Conservation (phyloP, 2,329 filamentous ascomycete genomes). For the Calonectria pteridis region DNA sequence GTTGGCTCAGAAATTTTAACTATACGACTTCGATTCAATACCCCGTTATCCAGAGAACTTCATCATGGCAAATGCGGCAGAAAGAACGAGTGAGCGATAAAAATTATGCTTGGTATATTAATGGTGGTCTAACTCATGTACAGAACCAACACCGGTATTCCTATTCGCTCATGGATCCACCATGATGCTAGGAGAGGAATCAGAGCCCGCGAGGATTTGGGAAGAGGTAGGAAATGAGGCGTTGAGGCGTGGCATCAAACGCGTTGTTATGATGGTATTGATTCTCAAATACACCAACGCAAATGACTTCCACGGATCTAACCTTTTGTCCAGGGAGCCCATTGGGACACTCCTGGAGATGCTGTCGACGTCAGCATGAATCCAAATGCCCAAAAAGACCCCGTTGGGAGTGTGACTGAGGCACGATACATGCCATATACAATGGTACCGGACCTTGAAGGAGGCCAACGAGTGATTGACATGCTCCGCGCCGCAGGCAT, state of each 20-base stretch:
- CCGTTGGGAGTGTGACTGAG: slow-evolving; percentile 74
- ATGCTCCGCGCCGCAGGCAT: slow-evolving; percentile 65
- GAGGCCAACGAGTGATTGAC: slow-evolving; percentile 61
- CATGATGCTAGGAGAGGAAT: slow-evolving; percentile 78
- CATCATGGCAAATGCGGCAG: neutral
- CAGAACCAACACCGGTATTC: slow-evolving; percentile 66
- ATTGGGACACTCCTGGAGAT: slow-evolving; percentile 70
- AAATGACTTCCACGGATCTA: neutral
- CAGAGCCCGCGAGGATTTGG: slow-evolving; percentile 73
- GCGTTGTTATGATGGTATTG: slow-evolving; percentile 73
- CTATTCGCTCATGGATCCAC: slow-evolving; percentile 80
- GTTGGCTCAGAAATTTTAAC: neutral
- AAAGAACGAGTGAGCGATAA: neutral
- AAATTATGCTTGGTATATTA: neutral
- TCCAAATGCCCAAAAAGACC: slow-evolving; percentile 69
- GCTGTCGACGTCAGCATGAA: slow-evolving; percentile 71
- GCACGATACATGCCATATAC: slow-evolving; percentile 72
- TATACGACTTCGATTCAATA: neutral
- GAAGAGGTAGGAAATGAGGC: slow-evolving; percentile 71
- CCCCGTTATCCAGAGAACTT: neutral
- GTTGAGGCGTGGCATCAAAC: slow-evolving; percentile 66
- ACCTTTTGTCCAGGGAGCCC: slow-evolving; percentile 63
- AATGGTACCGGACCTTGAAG: slow-evolving; percentile 69
- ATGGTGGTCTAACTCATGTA: neutral
- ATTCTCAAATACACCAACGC: neutral